Base-by-base conservation (phyloP, 179 eudicot genomes). In the Corrigiola litoralis region DNA sequence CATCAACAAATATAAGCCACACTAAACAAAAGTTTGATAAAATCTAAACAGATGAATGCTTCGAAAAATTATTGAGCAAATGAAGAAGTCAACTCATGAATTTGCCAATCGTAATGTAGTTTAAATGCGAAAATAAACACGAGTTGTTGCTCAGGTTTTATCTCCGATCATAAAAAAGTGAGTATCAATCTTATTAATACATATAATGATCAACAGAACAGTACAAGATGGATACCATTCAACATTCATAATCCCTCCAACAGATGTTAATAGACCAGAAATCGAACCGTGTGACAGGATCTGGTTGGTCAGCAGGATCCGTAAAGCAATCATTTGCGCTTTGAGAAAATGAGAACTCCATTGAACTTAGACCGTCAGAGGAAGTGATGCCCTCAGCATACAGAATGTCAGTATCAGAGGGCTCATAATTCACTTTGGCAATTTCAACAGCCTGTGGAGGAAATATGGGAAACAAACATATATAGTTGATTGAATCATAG, bases 321-420 rank as follows among this genome's bases (percentile, higher is more conserved):
- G 42, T 18, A 46, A 14, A 70, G 58, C 47, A 69, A 47, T 80
- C 67, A 37, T 58, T 40, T 62, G 61, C 14, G 27, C 57, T 9
- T 9, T 49, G 46, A 14, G 72, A 63, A 28, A 94, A 81, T 25
- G 95, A 83, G 81, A 94, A 94, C 77, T 94, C 99, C 51, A 94
- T 89, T 77, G 91, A 94, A 63, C 97, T 92, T 77, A 94, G 77
- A 50, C 97, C 96, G 24, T 91, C 91, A 28, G 96, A 97, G 75
- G 79, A 95, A 53, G 99, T 94, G 68, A 94, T 96, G 31, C 99
- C 99, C 80, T 94, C 96, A 64, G 97, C 96, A 64, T 78, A 94
- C 48, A 94, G 67, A 71, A 94, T 94, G 82, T 94, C 99, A 59
- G 85, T 76, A 67, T 94, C 99, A 32, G 95, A 77, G 54, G 99